These are phyloP conservation scores for Niveomyces coronatus DNA, from an alignment of 2,329 filamentous ascomycete genomes.

Conservation along the genomic window DNA sequence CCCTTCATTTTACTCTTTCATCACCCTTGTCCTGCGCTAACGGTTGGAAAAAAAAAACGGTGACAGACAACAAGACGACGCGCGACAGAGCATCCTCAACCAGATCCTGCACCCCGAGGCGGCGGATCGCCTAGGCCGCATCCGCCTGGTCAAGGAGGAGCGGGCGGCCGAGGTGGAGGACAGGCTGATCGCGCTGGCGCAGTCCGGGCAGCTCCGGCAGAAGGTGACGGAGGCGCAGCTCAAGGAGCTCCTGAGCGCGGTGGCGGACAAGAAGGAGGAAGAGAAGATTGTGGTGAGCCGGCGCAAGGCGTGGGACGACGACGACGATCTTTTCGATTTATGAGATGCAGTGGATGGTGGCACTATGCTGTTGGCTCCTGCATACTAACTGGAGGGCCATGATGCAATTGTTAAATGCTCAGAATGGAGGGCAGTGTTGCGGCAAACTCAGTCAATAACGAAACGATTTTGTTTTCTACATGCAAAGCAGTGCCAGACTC, in stretches of 20 bases:
- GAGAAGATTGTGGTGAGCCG: conserved; percentile 81
- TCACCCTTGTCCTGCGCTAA: no score
- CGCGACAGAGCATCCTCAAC: conserved; percentile 65
- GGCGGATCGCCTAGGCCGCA: conserved; percentile 83
- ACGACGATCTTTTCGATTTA: conserved; percentile 63
- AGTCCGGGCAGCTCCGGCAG: conserved; percentile 71
- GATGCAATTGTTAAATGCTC: neutral
- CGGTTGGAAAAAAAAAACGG: no score
- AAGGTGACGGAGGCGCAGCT: conserved; percentile 91
- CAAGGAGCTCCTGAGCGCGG: conserved; percentile 78
- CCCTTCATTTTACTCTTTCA: no score
- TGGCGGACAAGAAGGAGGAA: conserved; percentile 69
- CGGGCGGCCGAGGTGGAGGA: conserved; percentile 88
- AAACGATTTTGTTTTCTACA: no score
- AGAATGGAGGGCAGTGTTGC: neutral
- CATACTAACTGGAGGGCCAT: no score
- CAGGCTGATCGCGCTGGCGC: conserved; percentile 81
- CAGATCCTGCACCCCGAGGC: conserved; percentile 95
- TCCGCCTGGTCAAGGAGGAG: conserved; percentile 88
- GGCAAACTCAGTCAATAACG: no score
- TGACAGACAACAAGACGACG: conserved; percentile 48
- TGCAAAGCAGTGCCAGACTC: no score
- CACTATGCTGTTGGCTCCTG: neutral
- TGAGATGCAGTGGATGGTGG: conserved; percentile 23
- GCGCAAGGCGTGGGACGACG: conserved; percentile 76